Evolutionary conservation across 73 alveolate species (phyloP).

Genomic region (Paramecium caudatum): DNA sequence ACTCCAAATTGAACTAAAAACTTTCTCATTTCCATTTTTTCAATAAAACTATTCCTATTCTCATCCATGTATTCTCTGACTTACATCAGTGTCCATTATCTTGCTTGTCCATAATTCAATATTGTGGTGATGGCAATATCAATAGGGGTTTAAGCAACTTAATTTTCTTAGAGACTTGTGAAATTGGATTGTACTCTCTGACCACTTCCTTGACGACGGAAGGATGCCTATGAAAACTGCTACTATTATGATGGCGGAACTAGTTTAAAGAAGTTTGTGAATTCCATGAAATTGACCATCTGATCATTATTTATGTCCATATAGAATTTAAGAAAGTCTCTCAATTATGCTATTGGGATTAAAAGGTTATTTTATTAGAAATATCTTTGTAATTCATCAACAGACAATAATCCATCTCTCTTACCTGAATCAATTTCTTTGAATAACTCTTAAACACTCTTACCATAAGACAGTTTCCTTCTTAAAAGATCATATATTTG

Average conservation of each 20-base stretch:
- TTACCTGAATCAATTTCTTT: conserved; percentile 12
- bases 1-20: conserved; percentile 40
- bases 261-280: conserved; percentile 1
- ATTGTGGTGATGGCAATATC: conserved; percentile 24
- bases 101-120: conserved; percentile 14
- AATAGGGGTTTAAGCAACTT: not conserved
- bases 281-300: conserved; percentile 10
- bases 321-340: conserved; percentile 20
- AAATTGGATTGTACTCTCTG: not conserved
- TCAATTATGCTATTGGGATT: conserved; percentile 3
- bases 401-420: conserved; percentile 19
- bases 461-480: conserved; percentile 12
- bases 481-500: conserved; percentile 2
- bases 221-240: not conserved
- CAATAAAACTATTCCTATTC: conserved; percentile 44
- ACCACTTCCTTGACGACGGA: not conserved
- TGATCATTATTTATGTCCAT: conserved; percentile 30
- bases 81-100: conserved; percentile 51
- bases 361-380: not conserved
- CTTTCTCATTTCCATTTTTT: not conserved
- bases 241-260: not conserved
- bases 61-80: conserved; percentile 73
- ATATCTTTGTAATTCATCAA: conserved; percentile 7
- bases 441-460: not conserved
- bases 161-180: conserved; percentile 10